A percentile compares a stretch with the other conserved stretches of the same genome.
Evolutionary conservation across 2,329 filamentous ascomycete genomes (phyloP).

Genomic region (Pseudopithomyces chartarum): DNA sequence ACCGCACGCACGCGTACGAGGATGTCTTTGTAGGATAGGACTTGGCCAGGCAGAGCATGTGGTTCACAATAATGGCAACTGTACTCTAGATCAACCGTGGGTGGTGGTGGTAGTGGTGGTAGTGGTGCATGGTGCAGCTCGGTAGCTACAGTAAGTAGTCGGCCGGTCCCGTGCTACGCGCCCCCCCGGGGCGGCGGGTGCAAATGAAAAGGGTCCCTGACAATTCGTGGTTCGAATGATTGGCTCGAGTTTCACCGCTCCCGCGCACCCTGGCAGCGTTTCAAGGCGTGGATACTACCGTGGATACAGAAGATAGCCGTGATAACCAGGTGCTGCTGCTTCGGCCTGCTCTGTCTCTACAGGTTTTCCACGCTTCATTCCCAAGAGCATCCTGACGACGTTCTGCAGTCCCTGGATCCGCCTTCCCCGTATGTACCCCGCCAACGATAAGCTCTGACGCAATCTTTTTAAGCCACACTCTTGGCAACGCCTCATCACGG

Average conservation of each 20-base stretch:
- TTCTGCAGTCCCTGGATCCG: neutral
- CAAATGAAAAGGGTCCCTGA: slow-evolving; percentile 11
- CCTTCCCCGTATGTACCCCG: slow-evolving; percentile 14
- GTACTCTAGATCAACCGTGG: neutral
- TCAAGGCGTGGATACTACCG: slow-evolving; percentile 19
- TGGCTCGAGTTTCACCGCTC: slow-evolving; percentile 27
- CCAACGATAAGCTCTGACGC: slow-evolving; percentile 9
- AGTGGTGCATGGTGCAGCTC: neutral
- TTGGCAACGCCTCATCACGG: slow-evolving; percentile 2
- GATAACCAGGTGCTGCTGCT: slow-evolving; percentile 7
- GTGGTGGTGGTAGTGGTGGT: too few species aligned
- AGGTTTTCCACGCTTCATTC: slow-evolving; percentile 7
- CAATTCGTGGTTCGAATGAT: slow-evolving; percentile 18
- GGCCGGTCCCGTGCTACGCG: neutral
- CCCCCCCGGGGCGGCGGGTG: neutral
- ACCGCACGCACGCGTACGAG: neutral
- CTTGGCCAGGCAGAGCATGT: neutral
- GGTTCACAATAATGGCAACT: neutral
- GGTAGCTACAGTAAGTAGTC: too few species aligned
- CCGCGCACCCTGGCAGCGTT: slow-evolving; percentile 15
- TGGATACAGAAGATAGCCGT: slow-evolving; percentile 16
- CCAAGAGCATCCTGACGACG: neutral
- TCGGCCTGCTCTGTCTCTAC: slow-evolving; percentile 2
- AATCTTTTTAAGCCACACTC: slow-evolving; percentile 14
- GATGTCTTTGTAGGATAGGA: neutral